Conservation (phyloP, 2,329 filamentous ascomycete species). For the Fusarium sp. region DNA sequence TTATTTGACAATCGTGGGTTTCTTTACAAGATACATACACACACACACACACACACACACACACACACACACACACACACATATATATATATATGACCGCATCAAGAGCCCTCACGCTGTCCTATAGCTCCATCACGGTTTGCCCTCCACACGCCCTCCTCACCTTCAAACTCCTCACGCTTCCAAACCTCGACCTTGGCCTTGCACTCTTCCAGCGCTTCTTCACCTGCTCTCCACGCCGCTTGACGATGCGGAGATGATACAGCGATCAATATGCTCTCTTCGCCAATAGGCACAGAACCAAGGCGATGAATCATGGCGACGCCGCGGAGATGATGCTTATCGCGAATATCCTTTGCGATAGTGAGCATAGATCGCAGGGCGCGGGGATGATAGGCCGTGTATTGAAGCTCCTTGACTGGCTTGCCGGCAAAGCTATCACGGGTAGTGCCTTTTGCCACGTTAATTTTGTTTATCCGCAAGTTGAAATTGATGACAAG, state of each 20-base stretch:
- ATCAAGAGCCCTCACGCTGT: slow-evolving; percentile 51
- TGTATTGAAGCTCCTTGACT: slow-evolving; percentile 80
- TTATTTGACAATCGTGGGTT: neutral
- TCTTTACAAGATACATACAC: neutral
- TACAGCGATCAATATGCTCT: slow-evolving; percentile 90
- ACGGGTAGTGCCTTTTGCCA: slow-evolving; percentile 72
- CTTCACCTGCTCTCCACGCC: slow-evolving; percentile 88
- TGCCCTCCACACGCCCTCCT: slow-evolving; percentile 84
- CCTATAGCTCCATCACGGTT: slow-evolving; percentile 78
- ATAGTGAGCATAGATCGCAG: slow-evolving; percentile 74
- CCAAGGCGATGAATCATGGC: slow-evolving; percentile 87
- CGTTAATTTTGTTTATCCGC: slow-evolving; percentile 4
- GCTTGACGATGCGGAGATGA: slow-evolving; percentile 83
- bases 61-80: no score
- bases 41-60: no score
- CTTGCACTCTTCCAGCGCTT: slow-evolving; percentile 88
- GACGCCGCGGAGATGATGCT: slow-evolving; percentile 75
- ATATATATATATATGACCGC: neutral
- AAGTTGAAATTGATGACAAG: neutral
- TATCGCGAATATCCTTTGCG: slow-evolving; percentile 62
- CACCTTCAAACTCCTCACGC: slow-evolving; percentile 83
- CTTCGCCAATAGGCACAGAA: slow-evolving; percentile 86
- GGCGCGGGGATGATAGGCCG: slow-evolving; percentile 75
- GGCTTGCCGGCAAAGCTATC: slow-evolving; percentile 75
- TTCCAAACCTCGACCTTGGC: slow-evolving; percentile 95